A percentile compares a stretch with the other conserved stretches of the same genome.
Evolutionary conservation across 164 flowering plant species (phyloP).

Genomic region (Tetracentron sinense): DNA sequence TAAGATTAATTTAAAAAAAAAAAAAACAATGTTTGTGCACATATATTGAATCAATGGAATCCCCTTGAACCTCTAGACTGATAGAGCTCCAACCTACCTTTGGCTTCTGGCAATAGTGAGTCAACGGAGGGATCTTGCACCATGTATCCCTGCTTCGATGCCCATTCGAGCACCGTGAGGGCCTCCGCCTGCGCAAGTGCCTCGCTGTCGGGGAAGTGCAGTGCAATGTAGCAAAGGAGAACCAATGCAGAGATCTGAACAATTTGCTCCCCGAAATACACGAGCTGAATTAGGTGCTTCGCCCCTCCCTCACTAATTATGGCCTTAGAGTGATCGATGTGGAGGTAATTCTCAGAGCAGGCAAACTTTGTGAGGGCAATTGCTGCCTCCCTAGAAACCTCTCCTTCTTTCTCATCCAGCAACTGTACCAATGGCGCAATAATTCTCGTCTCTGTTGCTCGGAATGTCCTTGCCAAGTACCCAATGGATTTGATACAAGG

Average conservation of each 20-base stretch:
- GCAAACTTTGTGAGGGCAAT: slow-evolving; percentile 69
- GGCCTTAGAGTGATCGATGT: slow-evolving; percentile 57
- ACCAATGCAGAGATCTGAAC: slow-evolving; percentile 51
- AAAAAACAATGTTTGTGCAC: too few species aligned
- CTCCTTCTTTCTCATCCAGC: slow-evolving; percentile 66
- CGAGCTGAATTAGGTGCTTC: slow-evolving; percentile 66
- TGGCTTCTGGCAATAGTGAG: slow-evolving; percentile 52
- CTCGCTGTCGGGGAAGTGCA: slow-evolving; percentile 70
- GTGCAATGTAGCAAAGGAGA: slow-evolving; percentile 54
- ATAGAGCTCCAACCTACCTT: slow-evolving; percentile 58
- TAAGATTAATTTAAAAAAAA: too few species aligned
- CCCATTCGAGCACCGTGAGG: slow-evolving; percentile 73
- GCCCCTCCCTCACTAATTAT: slow-evolving; percentile 55
- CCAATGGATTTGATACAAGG: slow-evolving; percentile 66
- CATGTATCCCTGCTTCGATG: slow-evolving; percentile 49
- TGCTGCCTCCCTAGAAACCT: slow-evolving; percentile 51
- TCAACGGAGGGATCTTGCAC: slow-evolving; percentile 35
- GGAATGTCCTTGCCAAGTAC: slow-evolving; percentile 65
- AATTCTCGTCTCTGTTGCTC: slow-evolving; percentile 73
- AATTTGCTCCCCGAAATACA: slow-evolving; percentile 67
- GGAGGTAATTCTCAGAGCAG: slow-evolving; percentile 59
- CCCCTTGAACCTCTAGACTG: slow-evolving; percentile 68
- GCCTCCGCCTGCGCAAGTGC: slow-evolving; percentile 65
- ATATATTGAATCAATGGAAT: slow-evolving; percentile 16
- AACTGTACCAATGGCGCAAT: slow-evolving; percentile 65